Percentiles rank a stretch among this genome's conserved stretches.
Conservation (phyloP, 2,329 filamentous ascomycete genomes). For the Fusarium sp. region DNA sequence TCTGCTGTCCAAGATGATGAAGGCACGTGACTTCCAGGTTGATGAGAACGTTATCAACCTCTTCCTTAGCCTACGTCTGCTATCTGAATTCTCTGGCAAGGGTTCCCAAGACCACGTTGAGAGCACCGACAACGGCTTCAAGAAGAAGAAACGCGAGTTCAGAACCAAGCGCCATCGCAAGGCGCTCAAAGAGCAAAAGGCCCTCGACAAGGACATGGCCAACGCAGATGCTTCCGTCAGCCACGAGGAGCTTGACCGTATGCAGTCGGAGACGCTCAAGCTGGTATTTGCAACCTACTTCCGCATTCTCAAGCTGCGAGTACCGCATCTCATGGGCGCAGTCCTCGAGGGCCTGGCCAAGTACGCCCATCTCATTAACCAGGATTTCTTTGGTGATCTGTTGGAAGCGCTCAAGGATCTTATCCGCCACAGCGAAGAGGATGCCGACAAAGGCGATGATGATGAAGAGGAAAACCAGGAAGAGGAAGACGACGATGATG, state of each 20-base stretch:
- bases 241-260: conserved; percentile 91
- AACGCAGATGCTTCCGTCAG: conserved; percentile 91
- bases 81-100: conserved; percentile 89
- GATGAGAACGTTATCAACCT: conserved; percentile 90
- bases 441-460: conserved; percentile 62
- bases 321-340: conserved; percentile 91
- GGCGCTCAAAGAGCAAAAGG: conserved; percentile 84
- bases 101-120: conserved; percentile 84
- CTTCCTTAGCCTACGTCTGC: conserved; percentile 87
- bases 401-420: conserved; percentile 95
- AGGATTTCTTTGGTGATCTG: conserved; percentile 97
- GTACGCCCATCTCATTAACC: conserved; percentile 97
- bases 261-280: conserved; percentile 96
- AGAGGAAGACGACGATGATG: conserved; percentile 62
- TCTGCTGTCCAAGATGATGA: conserved; percentile 95
- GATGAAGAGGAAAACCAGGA: conserved; percentile 60
- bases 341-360: conserved; percentile 94
- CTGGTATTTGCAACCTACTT: conserved; percentile 97
- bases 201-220: conserved; percentile 91
- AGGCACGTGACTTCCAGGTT: conserved; percentile 82
- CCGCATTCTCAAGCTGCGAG: conserved; percentile 86
- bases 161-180: conserved; percentile 91
- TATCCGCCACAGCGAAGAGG: conserved; percentile 78
- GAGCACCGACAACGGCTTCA: conserved; percentile 64
- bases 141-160: conserved; percentile 81